These are phyloP conservation scores for Galerina marginata DNA, from an alignment of 768 basidiomycete genomes.

Conservation along the genomic window DNA sequence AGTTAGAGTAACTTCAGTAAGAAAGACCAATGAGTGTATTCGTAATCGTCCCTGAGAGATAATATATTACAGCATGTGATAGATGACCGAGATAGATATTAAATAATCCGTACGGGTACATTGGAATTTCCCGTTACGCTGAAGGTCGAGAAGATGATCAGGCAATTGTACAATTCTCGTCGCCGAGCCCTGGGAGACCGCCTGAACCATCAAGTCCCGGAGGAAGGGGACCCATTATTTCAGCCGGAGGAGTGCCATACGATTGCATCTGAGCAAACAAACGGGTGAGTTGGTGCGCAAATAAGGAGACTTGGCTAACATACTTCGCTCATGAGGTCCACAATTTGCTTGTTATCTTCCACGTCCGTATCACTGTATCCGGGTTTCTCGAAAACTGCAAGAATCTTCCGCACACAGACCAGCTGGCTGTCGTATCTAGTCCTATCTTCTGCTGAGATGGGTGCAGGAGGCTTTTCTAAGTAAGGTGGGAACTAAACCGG, in stretches of 20 bases:
- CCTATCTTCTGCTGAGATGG: slow-evolving; percentile 62
- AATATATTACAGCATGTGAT: too few relatives aligned
- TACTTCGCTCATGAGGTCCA: slow-evolving; percentile 81
- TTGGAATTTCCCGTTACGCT: too few relatives aligned
- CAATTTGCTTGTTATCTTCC: slow-evolving; percentile 50
- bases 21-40: too few relatives aligned
- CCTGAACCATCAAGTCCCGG: slow-evolving; percentile 50
- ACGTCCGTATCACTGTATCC: slow-evolving; percentile 61
- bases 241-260: slow-evolving; percentile 76
- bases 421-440: slow-evolving; percentile 70
- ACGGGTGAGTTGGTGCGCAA: slow-evolving; percentile 2
- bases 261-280: slow-evolving; percentile 66
- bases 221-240: slow-evolving; percentile 85
- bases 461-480: slow-evolving; percentile 58
- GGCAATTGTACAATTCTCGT: slow-evolving; percentile 35
- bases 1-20: too few relatives aligned
- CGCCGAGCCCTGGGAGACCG: slow-evolving; percentile 20
- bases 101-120: too few relatives aligned
- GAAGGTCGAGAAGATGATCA: slow-evolving; percentile 10
- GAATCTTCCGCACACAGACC: slow-evolving; percentile 57
- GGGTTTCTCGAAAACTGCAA: slow-evolving; percentile 68
- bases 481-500: slow-evolving; percentile 74
- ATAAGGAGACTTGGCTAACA: not conserved
- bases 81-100: too few relatives aligned
- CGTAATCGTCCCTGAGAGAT: too few relatives aligned